These are phyloP conservation scores for Lachnellula arida DNA, from an alignment of 2,329 filamentous ascomycete genomes.

Conservation along the genomic window DNA sequence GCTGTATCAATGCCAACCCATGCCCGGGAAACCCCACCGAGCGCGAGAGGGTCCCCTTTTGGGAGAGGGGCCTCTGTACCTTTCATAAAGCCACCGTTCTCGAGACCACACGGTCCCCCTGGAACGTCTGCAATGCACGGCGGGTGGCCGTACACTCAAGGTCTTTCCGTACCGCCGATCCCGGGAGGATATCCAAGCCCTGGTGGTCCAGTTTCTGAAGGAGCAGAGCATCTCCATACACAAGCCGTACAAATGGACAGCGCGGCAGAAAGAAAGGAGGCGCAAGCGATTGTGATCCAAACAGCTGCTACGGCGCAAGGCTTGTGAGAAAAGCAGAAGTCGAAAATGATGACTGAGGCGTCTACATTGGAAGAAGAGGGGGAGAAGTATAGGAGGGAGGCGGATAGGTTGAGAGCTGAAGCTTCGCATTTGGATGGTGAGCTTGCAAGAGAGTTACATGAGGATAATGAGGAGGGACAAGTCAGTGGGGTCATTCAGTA, in stretches of 20 bases:
- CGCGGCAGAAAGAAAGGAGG: conserved; percentile 17
- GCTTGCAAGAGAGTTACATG: conserved; percentile 23
- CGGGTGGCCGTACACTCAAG: conserved; percentile 19
- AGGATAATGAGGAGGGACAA: conserved; percentile 8
- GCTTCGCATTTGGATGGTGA: conserved; percentile 23
- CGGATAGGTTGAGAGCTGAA: conserved; percentile 22
- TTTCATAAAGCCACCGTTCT: neutral
- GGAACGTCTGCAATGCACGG: conserved; percentile 15
- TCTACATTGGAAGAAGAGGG: conserved; percentile 22
- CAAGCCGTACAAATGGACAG: conserved; percentile 19
- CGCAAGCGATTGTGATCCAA: conserved; percentile 9
- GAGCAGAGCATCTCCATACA: conserved; percentile 18
- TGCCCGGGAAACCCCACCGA: conserved; percentile 2
- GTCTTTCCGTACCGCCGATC: conserved; percentile 3
- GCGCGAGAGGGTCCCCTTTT: conserved; percentile 11
- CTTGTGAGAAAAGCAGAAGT: conserved; percentile 14
- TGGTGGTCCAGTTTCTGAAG: conserved; percentile 7
- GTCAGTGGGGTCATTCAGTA: conserved; percentile 1
- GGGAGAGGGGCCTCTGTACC: conserved; percentile 11
- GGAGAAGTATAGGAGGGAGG: conserved; percentile 20
- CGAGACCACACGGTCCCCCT: neutral
- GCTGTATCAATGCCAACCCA: neutral
- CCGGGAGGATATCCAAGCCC: neutral
- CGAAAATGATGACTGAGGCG: conserved; percentile 16
- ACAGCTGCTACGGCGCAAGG: conserved; percentile 4